Base-by-base conservation (phyloP, 1,139 yeast species). In the Magnusiomyces fungicola region DNA sequence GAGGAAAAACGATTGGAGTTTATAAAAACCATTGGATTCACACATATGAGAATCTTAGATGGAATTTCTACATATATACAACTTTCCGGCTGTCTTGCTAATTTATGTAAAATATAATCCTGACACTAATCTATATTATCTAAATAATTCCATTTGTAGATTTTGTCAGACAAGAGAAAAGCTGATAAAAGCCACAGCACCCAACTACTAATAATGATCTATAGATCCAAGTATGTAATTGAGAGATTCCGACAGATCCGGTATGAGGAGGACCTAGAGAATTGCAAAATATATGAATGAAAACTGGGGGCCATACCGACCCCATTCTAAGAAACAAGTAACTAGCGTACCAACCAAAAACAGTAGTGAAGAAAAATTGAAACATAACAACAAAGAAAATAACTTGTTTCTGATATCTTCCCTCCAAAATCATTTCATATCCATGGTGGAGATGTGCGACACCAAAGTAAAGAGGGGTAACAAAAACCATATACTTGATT, bases 361-460 rank as follows among this genome's bases (percentile, higher is more conserved):
- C 53, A 1, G 85, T 72, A 1, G 99, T 92, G 64, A 87, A 90
- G 0, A 64, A 47, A 45, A 83, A 67, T 61, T 92, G 98, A 54
- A 83, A 74, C 0, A 66, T 36, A 1, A 79, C 71, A 10, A 70
- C 65, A 16, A 75, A 44, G 0, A 59, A 50, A 23, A 75, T 41
- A 4, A 80, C 72, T 39, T 50, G 34, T 22, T 46, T 44, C 21
- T 51, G 37, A 33, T 46, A 29, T 18, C 38, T 40, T 12, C 34
- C 48, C 40, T 50, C 51, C 7, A 64, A 59, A 53, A 70, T 72
- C 48, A 78, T 60, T 53, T 81, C 86, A 56, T 73, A 74, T 1
- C 81, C 95, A 65, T 92, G 97, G 63, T 92, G 96, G 19, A 85
- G 53, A 66, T 92, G 99, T 0, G 97, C 97, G n/a, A 87, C 61